These are phyloP conservation scores for Claviceps fusiformis DNA, from an alignment of 2,329 filamentous ascomycete species.

Conservation along the genomic window DNA sequence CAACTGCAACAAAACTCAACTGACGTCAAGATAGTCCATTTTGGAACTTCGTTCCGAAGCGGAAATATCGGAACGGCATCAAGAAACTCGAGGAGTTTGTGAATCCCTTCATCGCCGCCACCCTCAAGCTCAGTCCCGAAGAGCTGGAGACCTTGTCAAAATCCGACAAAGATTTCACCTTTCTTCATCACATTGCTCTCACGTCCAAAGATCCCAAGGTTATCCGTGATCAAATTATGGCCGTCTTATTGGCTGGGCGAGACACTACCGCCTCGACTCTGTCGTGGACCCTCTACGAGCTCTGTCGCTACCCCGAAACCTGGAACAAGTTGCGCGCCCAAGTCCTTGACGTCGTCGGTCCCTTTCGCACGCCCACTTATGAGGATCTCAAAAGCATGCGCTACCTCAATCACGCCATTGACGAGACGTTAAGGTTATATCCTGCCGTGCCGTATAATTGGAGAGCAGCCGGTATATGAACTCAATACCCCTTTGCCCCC, in stretches of 20 bases:
- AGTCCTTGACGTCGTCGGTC: constrained; percentile 54
- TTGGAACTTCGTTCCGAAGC: constrained; percentile 47
- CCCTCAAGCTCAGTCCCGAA: constrained; percentile 52
- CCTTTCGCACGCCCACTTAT: constrained; percentile 52
- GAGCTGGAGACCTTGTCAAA: constrained; percentile 59
- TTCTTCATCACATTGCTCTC: constrained; percentile 70
- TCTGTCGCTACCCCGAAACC: constrained; percentile 55
- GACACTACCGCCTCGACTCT: constrained; percentile 79
- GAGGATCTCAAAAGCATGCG: constrained; percentile 76
- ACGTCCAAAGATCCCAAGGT: constrained; percentile 62
- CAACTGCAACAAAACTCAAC: too few species aligned
- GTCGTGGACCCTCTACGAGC: constrained; percentile 71
- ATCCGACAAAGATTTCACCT: constrained; percentile 62
- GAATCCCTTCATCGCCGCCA: constrained; percentile 61
- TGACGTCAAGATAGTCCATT: constrained; percentile 38
- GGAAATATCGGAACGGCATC: constrained; percentile 49
- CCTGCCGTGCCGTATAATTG: constrained; percentile 67
- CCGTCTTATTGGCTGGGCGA: constrained; percentile 68
- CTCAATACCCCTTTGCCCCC: not conserved
- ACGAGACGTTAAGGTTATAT: constrained; percentile 67
- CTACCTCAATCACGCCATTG: constrained; percentile 59
- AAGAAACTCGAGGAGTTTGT: constrained; percentile 63
- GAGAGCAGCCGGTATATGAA: constrained; percentile 18
- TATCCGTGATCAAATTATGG: constrained; percentile 74
- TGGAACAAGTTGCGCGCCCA: constrained; percentile 60